These are phyloP conservation scores for Monilinia laxa DNA, from an alignment of 2,329 filamentous ascomycete genomes.

Conservation along the genomic window DNA sequence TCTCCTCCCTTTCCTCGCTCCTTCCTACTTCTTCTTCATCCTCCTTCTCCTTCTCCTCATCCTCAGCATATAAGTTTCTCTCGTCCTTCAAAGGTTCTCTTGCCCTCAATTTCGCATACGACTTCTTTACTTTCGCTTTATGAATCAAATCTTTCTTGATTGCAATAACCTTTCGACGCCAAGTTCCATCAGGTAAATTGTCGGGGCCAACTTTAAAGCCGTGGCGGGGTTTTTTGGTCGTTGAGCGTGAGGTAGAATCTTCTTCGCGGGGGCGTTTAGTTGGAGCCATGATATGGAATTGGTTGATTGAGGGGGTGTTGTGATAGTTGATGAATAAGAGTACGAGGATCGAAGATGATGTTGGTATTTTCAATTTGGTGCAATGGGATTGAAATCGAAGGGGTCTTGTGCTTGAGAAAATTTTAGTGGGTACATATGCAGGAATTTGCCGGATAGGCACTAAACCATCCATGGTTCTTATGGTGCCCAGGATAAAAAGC, in stretches of 20 bases:
- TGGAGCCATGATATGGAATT: constrained; percentile 50
- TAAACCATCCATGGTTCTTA: too few species aligned
- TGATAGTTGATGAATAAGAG: background rate
- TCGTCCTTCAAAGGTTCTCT: constrained; percentile 30
- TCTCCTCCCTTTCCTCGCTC: background rate
- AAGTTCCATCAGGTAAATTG: constrained; percentile 86
- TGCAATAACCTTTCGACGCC: constrained; percentile 84
- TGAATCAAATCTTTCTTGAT: constrained; percentile 88
- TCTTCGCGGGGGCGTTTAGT: constrained; percentile 55
- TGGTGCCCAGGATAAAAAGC: too few species aligned
- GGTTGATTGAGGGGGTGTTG: background rate
- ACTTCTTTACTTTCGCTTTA: constrained; percentile 90
- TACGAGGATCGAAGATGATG: background rate
- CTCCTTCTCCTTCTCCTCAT: background rate
- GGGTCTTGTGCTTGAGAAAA: constrained; percentile 22
- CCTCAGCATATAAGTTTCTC: constrained; percentile 12
- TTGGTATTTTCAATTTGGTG: background rate
- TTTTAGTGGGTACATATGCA: constrained; percentile 21
- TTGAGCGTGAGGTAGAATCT: constrained; percentile 41
- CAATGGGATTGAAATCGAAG: background rate
- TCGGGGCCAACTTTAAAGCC: constrained; percentile 86
- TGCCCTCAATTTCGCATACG: constrained; percentile 84
- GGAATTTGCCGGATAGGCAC: background rate
- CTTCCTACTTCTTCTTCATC: background rate
- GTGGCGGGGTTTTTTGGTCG: constrained; percentile 56